Base-by-base conservation (phyloP, 2,329 filamentous ascomycete species). In the Zopfia rhizophila region DNA sequence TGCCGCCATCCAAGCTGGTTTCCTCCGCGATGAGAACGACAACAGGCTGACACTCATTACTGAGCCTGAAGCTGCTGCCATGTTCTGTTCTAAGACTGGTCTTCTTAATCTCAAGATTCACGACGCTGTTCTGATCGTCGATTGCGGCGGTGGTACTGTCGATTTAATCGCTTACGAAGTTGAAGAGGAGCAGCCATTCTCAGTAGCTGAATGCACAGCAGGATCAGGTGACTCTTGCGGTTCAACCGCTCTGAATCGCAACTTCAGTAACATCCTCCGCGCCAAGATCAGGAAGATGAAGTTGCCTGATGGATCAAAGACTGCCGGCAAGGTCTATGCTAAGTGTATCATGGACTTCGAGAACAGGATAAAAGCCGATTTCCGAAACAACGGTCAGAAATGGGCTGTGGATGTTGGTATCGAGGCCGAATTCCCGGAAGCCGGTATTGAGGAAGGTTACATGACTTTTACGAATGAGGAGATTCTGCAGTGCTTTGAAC, bases 331-430 rank as follows among this genome's bases (percentile, higher is more conserved):
- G 74, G 94, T 99, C 42, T 97, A 97, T 73, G 93, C 93, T 59
- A 97, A 97, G 78, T 97, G 93, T 73, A 97, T 99, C 75, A 97
- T 97, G 93, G 94, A 99, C 75, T 99, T 99, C 66, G 94, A 99
- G 79, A 97, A 97, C 83, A 83, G 94, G 72, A 97, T 99, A 83
- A 99, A 99, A 82, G 94, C 94, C 37, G 94, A 97, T 74, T 99
- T 99, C 87, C 86, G 94, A 56, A 97, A 97, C 79, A 97, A 97
- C 73, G 92, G 93, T 37, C 93, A 97, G 75, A 97, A 97, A 74
- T 97, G 94, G 94, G 94, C 94, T 31, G 92, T 97, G 14, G 94
- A 99, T 70, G 94, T 99, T 37, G 94, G 94, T 68, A 97, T 99
- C 65, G 94, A 99, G 79, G 91, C 93, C 30, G 94, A 97, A 69